Conservation (phyloP, 2,329 filamentous ascomycete species). For the Xylaria sp. region DNA sequence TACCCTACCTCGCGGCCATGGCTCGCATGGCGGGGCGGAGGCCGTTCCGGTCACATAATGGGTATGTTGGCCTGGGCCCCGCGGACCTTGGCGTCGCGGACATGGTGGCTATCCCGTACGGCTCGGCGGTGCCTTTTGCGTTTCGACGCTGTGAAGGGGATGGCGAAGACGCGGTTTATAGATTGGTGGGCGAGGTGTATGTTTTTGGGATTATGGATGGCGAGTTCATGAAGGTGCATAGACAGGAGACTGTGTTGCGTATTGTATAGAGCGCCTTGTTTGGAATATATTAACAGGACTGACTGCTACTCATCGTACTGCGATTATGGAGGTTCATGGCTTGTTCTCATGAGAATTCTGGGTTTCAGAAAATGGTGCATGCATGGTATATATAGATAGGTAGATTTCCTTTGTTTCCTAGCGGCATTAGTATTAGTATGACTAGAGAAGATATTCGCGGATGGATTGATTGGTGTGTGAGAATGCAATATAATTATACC, state of each 20-base stretch:
- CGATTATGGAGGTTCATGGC: too few species aligned
- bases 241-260: slow-evolving; percentile 38
- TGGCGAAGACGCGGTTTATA: slow-evolving; percentile 15
- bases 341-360: too few species aligned
- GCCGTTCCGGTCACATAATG: slow-evolving; percentile 37
- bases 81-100: slow-evolving; percentile 32
- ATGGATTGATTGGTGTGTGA: not conserved
- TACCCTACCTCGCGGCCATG: slow-evolving; percentile 33
- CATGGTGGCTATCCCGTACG: slow-evolving; percentile 38
- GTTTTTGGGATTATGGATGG: slow-evolving; percentile 44
- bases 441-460: too few species aligned
- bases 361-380: too few species aligned
- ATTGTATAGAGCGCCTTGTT: slow-evolving; percentile 24
- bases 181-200: slow-evolving; percentile 38
- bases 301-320: too few species aligned
- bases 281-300: too few species aligned
- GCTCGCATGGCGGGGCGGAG: slow-evolving; percentile 34
- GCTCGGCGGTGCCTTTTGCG: slow-evolving; percentile 39
- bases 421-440: not conserved
- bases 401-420: not conserved
- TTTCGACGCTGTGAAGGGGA: slow-evolving; percentile 23
- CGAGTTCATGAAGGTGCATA: slow-evolving; percentile 44
- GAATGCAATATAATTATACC: slow-evolving; percentile 22
- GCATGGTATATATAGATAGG: not conserved
- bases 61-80: slow-evolving; percentile 40